Base-by-base conservation (phyloP, 2,329 filamentous ascomycete genomes). In the Ilyonectria sp. region DNA sequence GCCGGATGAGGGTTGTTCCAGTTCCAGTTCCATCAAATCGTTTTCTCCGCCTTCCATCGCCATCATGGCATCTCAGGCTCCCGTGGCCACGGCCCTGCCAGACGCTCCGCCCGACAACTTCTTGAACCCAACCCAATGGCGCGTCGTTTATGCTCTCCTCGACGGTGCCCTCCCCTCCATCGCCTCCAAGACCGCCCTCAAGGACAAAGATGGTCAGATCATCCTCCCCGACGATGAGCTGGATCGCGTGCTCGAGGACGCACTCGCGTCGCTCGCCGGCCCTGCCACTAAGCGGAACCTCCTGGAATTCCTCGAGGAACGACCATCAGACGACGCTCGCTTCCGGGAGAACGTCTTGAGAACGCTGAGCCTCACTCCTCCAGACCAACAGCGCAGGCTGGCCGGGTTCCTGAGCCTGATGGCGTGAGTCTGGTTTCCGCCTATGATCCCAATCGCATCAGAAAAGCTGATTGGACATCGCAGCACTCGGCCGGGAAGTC, bases 81-180 rank as follows among this genome's bases (percentile, higher is more conserved):
- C 74, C 44, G 37, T 69, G 47, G 54, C 69, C 59, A 73, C 73
- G 49, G 60, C 68, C 58, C 65, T 80, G 52, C 79, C 79, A 9
- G 66, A 72, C 3, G 60, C 65, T 52, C 79, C 79, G 31, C 44
- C 75, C 37, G 49, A 62, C 47, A 74, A 79, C 67, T 85, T 83
- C 74, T 84, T 87, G 73, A 81, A 78, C 46, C 79, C 82, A 55
- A 77, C 79, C 19, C 86, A 89, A 79, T 91, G 89, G 89, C 77
- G 82, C 44, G 85, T 86, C 2, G 74, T 90, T 47, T 82, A 86
- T 70, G 82, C 88, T 2, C 78, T 91, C 7, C 77, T 90, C 46
- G 88, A 91, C 70, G 87, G 86, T n/a, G 79, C 89, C 19, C 79
- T 93, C 35, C 90, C 91, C 2, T 86, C 90, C 21, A 83, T 93